Percentiles rank a stretch among this genome's conserved stretches.
Conservation (phyloP, 1,284 basidiomycete genomes). For the Malassezia arunalokei region DNA sequence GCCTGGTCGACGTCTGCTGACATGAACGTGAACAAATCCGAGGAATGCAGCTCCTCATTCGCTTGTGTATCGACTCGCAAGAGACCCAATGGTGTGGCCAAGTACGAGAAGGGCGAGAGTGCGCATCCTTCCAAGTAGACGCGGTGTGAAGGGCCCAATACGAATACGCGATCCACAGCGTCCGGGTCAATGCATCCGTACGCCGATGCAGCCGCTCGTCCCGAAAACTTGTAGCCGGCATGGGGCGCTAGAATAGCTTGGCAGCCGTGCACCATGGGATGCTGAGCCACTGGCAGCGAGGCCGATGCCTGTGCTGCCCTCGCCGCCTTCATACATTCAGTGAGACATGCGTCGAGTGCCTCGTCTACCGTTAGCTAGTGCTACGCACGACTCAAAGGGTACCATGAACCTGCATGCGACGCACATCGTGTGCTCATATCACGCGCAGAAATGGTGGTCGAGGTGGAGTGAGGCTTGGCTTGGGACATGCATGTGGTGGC, state of each 20-base stretch:
- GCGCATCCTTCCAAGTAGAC: conserved; percentile 77
- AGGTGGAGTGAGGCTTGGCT: background rate
- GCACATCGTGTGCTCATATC: conserved; percentile 2
- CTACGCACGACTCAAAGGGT: conserved; percentile 5
- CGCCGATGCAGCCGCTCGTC: conserved; percentile 85
- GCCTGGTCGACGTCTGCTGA: conserved; percentile 63
- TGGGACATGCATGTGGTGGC: background rate
- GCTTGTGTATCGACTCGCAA: conserved; percentile 67
- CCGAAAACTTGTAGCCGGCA: conserved; percentile 90
- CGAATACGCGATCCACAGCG: conserved; percentile 78
- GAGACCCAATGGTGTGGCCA: conserved; percentile 75
- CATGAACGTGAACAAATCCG: conserved; percentile 64
- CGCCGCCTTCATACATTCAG: background rate
- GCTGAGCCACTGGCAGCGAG: conserved; percentile 1
- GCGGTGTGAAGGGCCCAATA: conserved; percentile 92
- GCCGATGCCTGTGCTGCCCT: background rate
- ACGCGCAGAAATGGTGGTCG: background rate
- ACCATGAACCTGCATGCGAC: conserved; percentile 16
- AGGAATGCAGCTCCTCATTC: conserved; percentile 57
- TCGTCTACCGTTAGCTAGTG: background rate
- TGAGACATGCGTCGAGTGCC: background rate
- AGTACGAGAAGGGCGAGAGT: conserved; percentile 61
- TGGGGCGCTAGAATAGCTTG: conserved; percentile 98
- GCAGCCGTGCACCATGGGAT: conserved; percentile 49
- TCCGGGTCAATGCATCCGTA: conserved; percentile 74